Base-by-base conservation (phyloP, 495 filamentous ascomycete species). In the Xylaria castorea region DNA sequence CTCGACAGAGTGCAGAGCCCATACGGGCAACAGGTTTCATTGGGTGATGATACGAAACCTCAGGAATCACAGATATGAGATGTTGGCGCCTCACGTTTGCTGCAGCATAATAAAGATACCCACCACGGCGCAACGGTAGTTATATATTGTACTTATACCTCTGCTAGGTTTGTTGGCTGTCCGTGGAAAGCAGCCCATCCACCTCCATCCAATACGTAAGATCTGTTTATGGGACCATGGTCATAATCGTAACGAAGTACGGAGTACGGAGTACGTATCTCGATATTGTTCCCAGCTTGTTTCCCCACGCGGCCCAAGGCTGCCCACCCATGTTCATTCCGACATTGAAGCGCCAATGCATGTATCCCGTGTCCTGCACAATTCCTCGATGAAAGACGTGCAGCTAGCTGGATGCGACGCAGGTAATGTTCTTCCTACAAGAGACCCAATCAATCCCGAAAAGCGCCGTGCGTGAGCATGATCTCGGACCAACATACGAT, bases 231-330 rank as follows among this genome's bases (percentile, higher is more conserved):
- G 30, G 48, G 34, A 68, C 32, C 55, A 38, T 44, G 42, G 53
- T n/a, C 22, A 51, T 25, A 48, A 22, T 8, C 12, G 55, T 46
- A n/a, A 14, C 32, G 8, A 44, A 34, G 38, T 53, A 46, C 44
- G n/a, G n/a, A n/a, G n/a, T n/a, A n/a, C n/a, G n/a, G n/a, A 16
- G 34, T 34, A 64, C 12, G 18, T 48, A 18, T 7, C 11, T 34
- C 38, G 34, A 27, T 67, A 38, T 16, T n/a, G 8, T 38, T 55
- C 48, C 44, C 25, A 42, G 58, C 40, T 34, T 22, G 46, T 36
- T 70, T 64, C 68, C 70, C 70, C 60, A 66, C 48, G 58, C 70
- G 70, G 61, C 27, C 61, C 50, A 48, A 44, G 42, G 48, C 61
- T n/a, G 38, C 30, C 38, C 68, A 42, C 25, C 50, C 51, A 40